Evolutionary conservation across 495 filamentous ascomycete genomes (phyloP), one percentile per base, ranked within the genome.

Genomic region (Evernia prunastri): DNA sequence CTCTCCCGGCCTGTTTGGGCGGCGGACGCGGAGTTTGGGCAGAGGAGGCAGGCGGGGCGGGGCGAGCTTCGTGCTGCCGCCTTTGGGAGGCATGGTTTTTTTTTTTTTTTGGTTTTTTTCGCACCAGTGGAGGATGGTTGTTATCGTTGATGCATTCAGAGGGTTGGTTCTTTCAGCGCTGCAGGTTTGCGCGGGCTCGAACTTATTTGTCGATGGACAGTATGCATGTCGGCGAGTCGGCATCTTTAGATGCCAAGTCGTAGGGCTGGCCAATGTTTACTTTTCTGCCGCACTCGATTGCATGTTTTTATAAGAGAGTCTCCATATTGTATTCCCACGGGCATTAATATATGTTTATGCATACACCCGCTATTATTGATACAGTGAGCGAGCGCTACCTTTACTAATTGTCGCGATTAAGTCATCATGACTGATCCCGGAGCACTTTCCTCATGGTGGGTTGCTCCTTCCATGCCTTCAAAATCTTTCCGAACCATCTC

Each of bases 11-110:
- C 84, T 79, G 74, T 96, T 92, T 53, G 94, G 90, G 63, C 86
- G 82, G 68, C 88, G 87, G 58, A 98, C 87, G 68, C 91, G 89
- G 54, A 98, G 85, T 67, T 86, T 84, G 63, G 84, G 84, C 60
- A 98, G 84, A 27, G 94, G 93, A 69, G 95, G 92, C 37, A 98
- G 84, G 61, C 90, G 91, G 65, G 92, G 88, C 25, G 87, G 85
- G 68, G 78, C 78, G 65, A 82, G 74, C 58, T 76, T 75, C 66
- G 79, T 81, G 37, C 75, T 71, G 43, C 72, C 69, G 63, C 72
- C 72, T 69, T 83, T 84, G 54, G 79, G 72, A 61, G 82, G 79
- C 82, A 84, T 85, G 35, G 25, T 61, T 31, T 15, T n/a, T 11
- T 12, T 10, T 3, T 25, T 36, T n/a, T n/a, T n/a, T n/a, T n/a